Evolutionary conservation across 202 grass and related monocot species (phyloP).

Genomic region (Musa balbisiana): DNA sequence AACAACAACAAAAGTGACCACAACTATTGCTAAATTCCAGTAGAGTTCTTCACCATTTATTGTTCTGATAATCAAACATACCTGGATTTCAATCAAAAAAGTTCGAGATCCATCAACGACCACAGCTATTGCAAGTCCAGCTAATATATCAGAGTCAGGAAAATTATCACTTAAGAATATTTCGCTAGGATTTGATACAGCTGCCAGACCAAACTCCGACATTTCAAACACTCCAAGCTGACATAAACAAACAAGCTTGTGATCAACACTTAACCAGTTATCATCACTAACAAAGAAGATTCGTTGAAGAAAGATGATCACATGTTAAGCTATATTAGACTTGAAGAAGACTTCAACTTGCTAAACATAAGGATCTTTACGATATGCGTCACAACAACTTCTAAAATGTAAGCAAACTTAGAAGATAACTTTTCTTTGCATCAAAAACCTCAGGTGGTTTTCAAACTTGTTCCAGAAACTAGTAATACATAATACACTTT

Average conservation of each 20-base stretch:
- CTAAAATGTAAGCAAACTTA: no score
- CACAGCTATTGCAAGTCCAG: slow-evolving; percentile 85
- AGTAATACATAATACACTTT: no score
- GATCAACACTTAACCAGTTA: neutral
- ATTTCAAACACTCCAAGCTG: slow-evolving; percentile 98
- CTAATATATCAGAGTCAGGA: slow-evolving; percentile 74
- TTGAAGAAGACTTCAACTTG: no score
- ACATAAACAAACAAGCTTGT: slow-evolving; percentile 13
- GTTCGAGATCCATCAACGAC: slow-evolving; percentile 75
- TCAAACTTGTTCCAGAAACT: no score
- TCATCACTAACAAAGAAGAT: neutral
- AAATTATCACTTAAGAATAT: slow-evolving; percentile 80
- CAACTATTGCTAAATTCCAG: no score
- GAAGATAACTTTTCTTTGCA: no score
- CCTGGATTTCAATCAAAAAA: slow-evolving; percentile 92
- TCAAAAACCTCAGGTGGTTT: no score
- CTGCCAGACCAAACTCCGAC: slow-evolving; percentile 62
- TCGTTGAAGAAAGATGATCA: neutral
- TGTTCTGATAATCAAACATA: slow-evolving; percentile 14
- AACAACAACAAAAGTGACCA: no score
- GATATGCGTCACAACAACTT: no score
- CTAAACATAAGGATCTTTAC: no score
- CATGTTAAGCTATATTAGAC: neutral
- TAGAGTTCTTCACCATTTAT: no score
- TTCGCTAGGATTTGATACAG: slow-evolving; percentile 78